Conservation (phyloP, 495 filamentous ascomycete genomes). For the Talaromyces proteolyticus region DNA sequence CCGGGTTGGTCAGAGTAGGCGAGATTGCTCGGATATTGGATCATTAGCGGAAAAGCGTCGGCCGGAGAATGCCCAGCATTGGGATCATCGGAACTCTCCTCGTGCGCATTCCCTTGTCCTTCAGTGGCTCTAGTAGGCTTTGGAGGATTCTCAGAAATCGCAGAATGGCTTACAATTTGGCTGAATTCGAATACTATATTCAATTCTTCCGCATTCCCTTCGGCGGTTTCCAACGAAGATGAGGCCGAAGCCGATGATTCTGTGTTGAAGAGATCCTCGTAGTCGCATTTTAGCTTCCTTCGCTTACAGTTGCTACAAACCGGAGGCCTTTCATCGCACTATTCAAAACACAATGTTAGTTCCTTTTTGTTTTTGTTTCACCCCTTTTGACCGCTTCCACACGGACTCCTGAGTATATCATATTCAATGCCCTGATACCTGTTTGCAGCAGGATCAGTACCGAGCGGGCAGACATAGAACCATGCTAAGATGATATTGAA, state of each 20-base stretch:
- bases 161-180: not conserved
- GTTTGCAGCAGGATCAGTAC: not conserved
- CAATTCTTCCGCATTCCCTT: not conserved
- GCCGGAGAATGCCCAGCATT: not conserved
- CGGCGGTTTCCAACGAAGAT: not conserved
- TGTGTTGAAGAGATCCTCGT: slow-evolving; percentile 1
- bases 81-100: not conserved
- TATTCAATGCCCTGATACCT: not conserved
- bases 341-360: not conserved
- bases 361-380: not conserved
- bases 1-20: not conserved
- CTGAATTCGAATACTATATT: slow-evolving; percentile 8
- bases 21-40: not conserved
- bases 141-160: not conserved
- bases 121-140: not conserved
- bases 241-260: not conserved
- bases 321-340: slow-evolving; percentile 4
- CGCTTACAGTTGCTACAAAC: slow-evolving; percentile 4
- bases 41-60: not conserved
- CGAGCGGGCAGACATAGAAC: not conserved
- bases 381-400: not conserved
- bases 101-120: not conserved
- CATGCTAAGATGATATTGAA: not conserved
- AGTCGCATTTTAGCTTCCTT: slow-evolving; percentile 7
- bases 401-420: not conserved